Conservation (phyloP, 371 early-diverging fungal genomes). For the Zopfochytrium polystomum region DNA sequence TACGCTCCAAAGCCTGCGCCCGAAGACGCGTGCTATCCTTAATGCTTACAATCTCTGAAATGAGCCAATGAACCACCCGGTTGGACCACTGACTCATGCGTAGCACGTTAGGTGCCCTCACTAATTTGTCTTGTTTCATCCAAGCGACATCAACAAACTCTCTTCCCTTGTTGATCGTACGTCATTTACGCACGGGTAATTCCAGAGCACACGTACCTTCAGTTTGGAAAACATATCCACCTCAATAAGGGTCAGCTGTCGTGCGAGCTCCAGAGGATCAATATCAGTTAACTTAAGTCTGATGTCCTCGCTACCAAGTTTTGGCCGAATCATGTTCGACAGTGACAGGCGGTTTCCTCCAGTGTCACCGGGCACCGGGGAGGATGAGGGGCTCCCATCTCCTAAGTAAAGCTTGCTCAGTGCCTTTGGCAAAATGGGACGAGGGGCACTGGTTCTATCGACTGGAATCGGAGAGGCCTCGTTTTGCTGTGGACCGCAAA, state of each 20-base stretch:
- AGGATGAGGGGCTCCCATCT: slow-evolving; percentile 6
- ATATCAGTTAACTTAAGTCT: slow-evolving; percentile 68
- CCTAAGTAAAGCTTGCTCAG: slow-evolving; percentile 32
- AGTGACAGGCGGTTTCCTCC: no score
- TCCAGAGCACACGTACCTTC: slow-evolving; percentile 25
- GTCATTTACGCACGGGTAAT: background rate
- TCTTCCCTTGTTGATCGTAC: slow-evolving; percentile 28
- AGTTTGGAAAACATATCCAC: slow-evolving; percentile 50
- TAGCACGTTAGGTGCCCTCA: slow-evolving; percentile 48
- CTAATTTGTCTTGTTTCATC: slow-evolving; percentile 57
- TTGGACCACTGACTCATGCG: slow-evolving; percentile 57
- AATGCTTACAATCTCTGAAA: slow-evolving; percentile 49
- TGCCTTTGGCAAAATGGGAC: slow-evolving; percentile 51
- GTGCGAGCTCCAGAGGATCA: slow-evolving; percentile 88
- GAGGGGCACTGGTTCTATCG: slow-evolving; percentile 37
- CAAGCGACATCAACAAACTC: slow-evolving; percentile 54
- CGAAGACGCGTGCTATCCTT: slow-evolving; percentile 44
- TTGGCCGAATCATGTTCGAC: no score
- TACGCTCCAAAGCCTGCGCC: slow-evolving; percentile 36
- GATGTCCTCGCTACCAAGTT: slow-evolving; percentile 18
- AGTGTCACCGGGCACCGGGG: slow-evolving; percentile 1
- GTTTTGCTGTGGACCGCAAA: slow-evolving; percentile 5
- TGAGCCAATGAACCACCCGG: slow-evolving; percentile 54
- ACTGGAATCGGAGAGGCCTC: slow-evolving; percentile 15
- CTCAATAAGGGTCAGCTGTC: slow-evolving; percentile 83